A percentile compares a stretch with the other conserved stretches of the same genome.
phyloP scores from a whole-genome alignment of 768 basidiomycete genomes.

The Lactarius pseudohatsudake region DNA sequence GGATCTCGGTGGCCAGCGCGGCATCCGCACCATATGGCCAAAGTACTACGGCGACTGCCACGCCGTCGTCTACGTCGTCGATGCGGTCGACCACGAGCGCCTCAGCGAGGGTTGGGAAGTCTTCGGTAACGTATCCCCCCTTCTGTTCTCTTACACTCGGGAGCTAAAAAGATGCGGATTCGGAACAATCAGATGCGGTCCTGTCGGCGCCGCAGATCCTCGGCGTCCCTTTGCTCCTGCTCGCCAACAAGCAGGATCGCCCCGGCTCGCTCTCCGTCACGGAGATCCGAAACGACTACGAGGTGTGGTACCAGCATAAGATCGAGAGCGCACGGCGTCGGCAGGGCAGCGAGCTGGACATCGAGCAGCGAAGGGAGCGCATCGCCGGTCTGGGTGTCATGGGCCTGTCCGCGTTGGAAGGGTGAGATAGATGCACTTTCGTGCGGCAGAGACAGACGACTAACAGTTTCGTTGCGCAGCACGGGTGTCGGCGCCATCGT shows the following conservation, averaged over 20 bases:
- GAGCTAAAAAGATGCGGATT: slow-evolving; percentile 30
- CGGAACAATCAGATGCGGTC: slow-evolving; percentile 61
- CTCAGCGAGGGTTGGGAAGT: slow-evolving; percentile 96
- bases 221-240: slow-evolving; percentile 82
- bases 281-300: slow-evolving; percentile 87
- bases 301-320: slow-evolving; percentile 80
- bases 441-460: neutral
- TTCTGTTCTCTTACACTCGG: slow-evolving; percentile 22
- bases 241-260: slow-evolving; percentile 96
- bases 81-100: slow-evolving; percentile 86
- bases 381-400: slow-evolving; percentile 62
- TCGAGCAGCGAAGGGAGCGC: slow-evolving; percentile 36
- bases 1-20: slow-evolving; percentile 94
- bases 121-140: slow-evolving; percentile 65
- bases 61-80: slow-evolving; percentile 93
- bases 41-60: slow-evolving; percentile 96
- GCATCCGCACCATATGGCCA: slow-evolving; percentile 93
- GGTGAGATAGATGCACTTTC: slow-evolving; percentile 49
- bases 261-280: slow-evolving; percentile 79
- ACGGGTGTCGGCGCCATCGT: slow-evolving; percentile 88
- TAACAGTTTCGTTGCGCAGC: slow-evolving; percentile 41
- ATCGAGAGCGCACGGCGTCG: slow-evolving; percentile 63
- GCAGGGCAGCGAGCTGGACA: slow-evolving; percentile 39
- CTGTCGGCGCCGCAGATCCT: slow-evolving; percentile 88
- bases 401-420: slow-evolving; percentile 88